Evolutionary conservation across 345 rosid species (phyloP).

Genomic region (Eutrema heterophyllum): DNA sequence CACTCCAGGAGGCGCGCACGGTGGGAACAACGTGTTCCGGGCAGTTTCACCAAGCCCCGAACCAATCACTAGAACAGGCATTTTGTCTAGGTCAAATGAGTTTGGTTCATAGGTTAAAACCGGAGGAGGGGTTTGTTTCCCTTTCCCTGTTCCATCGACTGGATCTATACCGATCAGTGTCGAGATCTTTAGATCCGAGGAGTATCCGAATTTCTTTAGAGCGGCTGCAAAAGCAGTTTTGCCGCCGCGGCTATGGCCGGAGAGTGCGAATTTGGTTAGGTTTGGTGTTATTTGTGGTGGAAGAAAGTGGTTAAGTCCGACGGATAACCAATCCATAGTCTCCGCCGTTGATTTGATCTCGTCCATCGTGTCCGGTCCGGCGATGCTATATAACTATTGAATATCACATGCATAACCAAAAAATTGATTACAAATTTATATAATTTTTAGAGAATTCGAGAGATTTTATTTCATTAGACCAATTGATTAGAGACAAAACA

Average conservation of each 20-base stretch:
- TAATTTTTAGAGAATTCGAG: background rate
- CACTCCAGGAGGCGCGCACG: constrained; percentile 78
- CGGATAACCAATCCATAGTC: constrained; percentile 51
- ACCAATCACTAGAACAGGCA: constrained; percentile 58
- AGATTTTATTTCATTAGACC: background rate
- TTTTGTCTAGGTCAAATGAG: constrained; percentile 61
- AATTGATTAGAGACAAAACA: background rate
- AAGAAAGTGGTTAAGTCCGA: constrained; percentile 45
- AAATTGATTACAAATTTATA: background rate
- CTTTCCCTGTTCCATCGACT: constrained; percentile 67
- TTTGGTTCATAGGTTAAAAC: constrained; percentile 57
- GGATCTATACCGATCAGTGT: constrained; percentile 85
- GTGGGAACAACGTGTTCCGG: constrained; percentile 48
- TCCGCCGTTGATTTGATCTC: constrained; percentile 62
- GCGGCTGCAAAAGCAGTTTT: constrained; percentile 76
- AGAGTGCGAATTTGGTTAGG: constrained; percentile 51
- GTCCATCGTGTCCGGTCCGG: constrained; percentile 60
- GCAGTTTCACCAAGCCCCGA: constrained; percentile 64
- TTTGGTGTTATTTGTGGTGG: constrained; percentile 54
- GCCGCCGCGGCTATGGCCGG: constrained; percentile 94
- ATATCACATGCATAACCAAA: background rate
- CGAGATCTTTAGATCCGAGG: constrained; percentile 40
- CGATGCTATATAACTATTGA: constrained; percentile 53
- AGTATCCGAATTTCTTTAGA: constrained; percentile 33
- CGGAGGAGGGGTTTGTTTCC: constrained; percentile 71